These are phyloP conservation scores for Lentinus tigrinus DNA, from an alignment of 768 basidiomycete species.

Conservation along the genomic window DNA sequence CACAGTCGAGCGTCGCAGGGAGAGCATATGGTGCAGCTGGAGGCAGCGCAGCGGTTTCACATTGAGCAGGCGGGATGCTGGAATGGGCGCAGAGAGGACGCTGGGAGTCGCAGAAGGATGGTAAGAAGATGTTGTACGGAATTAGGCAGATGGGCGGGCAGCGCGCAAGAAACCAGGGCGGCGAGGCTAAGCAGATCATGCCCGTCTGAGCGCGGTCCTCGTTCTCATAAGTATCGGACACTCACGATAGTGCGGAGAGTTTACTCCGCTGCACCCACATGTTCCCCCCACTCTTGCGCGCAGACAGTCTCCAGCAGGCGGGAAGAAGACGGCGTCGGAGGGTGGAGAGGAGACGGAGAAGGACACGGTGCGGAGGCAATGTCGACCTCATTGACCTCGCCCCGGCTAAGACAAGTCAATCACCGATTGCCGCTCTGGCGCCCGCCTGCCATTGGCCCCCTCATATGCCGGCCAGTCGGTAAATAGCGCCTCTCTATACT, in stretches of 20 bases:
- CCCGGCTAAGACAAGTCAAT: slow-evolving; percentile 7
- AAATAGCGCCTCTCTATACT: slow-evolving; percentile 4
- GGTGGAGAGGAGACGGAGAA: neutral
- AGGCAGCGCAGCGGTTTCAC: neutral
- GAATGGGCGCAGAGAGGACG: neutral
- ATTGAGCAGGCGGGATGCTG: neutral
- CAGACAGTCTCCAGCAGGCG: no score
- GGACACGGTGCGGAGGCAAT: neutral
- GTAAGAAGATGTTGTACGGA: neutral
- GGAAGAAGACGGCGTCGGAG: neutral
- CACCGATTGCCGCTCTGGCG: slow-evolving; percentile 11
- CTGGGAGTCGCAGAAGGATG: neutral
- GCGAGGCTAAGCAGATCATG: slow-evolving; percentile 19
- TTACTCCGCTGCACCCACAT: neutral
- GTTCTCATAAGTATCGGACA: neutral
- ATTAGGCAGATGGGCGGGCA: slow-evolving; percentile 19
- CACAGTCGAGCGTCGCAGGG: no score
- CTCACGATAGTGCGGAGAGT: neutral
- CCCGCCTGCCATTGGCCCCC: slow-evolving; percentile 6
- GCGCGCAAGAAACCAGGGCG: slow-evolving; percentile 17
- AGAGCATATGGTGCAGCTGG: no score
- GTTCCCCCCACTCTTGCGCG: neutral
- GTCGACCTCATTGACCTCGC: neutral
- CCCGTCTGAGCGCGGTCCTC: slow-evolving; percentile 5
- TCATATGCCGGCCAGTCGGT: slow-evolving; percentile 8